Percentiles rank a stretch among this genome's conserved stretches.
These are phyloP conservation scores for Salix dunnii DNA, from an alignment of 345 rosid species.

Conservation along the genomic window DNA sequence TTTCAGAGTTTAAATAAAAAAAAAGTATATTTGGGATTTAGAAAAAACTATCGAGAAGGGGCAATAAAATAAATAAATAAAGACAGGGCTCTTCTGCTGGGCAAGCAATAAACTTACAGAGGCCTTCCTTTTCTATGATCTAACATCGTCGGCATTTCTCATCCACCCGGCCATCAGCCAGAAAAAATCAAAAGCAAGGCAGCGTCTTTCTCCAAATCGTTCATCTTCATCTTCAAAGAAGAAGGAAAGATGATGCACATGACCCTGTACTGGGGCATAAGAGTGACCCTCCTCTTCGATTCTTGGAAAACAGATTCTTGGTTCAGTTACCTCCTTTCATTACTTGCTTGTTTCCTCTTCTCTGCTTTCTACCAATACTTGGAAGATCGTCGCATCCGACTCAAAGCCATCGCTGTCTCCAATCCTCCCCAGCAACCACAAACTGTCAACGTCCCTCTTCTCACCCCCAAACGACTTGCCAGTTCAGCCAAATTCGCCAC, in stretches of 20 bases:
- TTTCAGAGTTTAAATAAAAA: no score
- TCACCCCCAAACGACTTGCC: background rate
- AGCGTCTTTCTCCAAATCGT: background rate
- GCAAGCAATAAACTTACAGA: no score
- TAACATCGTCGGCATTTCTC: background rate
- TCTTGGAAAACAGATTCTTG: conserved; percentile 28
- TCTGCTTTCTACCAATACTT: conserved; percentile 30
- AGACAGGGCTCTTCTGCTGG: no score
- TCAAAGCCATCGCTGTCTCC: conserved; percentile 15
- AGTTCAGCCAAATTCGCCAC: conserved; percentile 7
- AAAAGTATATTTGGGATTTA: no score
- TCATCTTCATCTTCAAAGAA: background rate
- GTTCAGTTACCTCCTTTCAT: conserved; percentile 17
- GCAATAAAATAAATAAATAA: no score
- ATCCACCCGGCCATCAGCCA: background rate
- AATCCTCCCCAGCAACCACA: background rate
- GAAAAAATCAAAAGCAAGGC: background rate
- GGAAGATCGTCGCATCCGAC: conserved; percentile 29
- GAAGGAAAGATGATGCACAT: conserved; percentile 29
- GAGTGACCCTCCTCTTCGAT: conserved; percentile 27
- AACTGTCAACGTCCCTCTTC: conserved; percentile 3
- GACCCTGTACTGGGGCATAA: conserved; percentile 31
- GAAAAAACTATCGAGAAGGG: no score
- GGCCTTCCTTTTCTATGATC: background rate
- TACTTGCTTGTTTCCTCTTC: conserved; percentile 27